These are phyloP conservation scores for Fusarium praegraminearum DNA, from an alignment of 2,329 filamentous ascomycete species.

Conservation along the genomic window DNA sequence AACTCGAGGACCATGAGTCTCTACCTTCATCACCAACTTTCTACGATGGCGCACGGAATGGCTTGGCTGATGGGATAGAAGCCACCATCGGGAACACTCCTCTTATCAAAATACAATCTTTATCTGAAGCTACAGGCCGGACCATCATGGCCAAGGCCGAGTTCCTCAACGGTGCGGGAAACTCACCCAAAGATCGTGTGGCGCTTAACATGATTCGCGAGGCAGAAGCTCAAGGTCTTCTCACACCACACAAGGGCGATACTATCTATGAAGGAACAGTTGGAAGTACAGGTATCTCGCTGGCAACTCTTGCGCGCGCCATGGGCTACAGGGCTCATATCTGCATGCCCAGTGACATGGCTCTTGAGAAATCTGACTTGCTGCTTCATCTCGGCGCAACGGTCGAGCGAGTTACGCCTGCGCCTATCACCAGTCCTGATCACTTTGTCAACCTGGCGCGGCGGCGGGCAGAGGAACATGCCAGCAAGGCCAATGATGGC, in stretches of 20 bases:
- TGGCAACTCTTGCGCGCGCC: conserved; percentile 89
- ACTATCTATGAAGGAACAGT: conserved; percentile 98
- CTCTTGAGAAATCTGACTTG: conserved; percentile 87
- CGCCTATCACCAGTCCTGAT: conserved; percentile 90
- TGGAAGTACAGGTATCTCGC: conserved; percentile 93
- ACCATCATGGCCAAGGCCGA: conserved; percentile 94
- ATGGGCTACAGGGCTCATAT: conserved; percentile 94
- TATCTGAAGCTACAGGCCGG: conserved; percentile 88
- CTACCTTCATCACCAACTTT: conserved; percentile 38
- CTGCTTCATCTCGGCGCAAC: conserved; percentile 89
- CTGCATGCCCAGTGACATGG: conserved; percentile 96
- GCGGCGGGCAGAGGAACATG: conserved; percentile 80
- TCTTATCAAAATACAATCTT: conserved; percentile 83
- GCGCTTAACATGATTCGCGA: conserved; percentile 88
- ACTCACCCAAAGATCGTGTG: conserved; percentile 94
- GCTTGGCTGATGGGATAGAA: conserved; percentile 82
- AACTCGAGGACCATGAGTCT: conserved; percentile 68
- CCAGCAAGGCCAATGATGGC: conserved; percentile 63
- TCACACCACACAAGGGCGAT: conserved; percentile 85
- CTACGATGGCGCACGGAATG: conserved; percentile 48
- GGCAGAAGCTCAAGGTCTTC: conserved; percentile 81
- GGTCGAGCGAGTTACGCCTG: conserved; percentile 91
- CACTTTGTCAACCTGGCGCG: conserved; percentile 96
- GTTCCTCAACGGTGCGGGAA: conserved; percentile 94
- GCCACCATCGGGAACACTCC: conserved; percentile 95